A percentile compares a stretch with the other conserved stretches of the same genome.
Conservation (phyloP, 768 basidiomycete genomes). For the Rhodosporidiobolus odoratus region DNA sequence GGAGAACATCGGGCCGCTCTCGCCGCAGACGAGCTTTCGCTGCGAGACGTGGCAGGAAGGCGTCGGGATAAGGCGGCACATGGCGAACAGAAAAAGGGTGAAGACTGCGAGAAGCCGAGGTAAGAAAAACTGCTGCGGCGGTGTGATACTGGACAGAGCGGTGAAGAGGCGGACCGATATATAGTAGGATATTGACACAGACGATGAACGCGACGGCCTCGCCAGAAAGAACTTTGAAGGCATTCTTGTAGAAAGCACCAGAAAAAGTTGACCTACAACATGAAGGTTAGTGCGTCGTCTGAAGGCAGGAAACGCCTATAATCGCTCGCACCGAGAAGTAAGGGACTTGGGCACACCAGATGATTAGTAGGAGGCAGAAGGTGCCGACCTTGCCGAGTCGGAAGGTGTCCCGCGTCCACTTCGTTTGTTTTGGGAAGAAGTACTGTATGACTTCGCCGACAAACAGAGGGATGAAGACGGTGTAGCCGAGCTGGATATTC, state of each 20-base stretch:
- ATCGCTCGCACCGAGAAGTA: too few relatives aligned
- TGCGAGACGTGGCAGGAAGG: background rate
- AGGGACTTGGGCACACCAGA: conserved; percentile 36
- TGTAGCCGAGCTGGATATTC: conserved; percentile 39
- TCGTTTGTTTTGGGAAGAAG: conserved; percentile 39
- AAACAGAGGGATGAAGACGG: conserved; percentile 44
- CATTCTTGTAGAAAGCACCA: conserved; percentile 39
- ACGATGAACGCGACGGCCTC: conserved; percentile 28
- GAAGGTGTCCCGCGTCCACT: conserved; percentile 35
- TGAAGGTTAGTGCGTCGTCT: background rate
- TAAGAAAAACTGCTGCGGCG: too few relatives aligned
- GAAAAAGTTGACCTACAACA: conserved; percentile 38
- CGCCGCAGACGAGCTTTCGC: background rate
- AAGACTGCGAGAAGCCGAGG: background rate
- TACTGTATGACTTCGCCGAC: conserved; percentile 44
- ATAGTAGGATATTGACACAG: conserved; percentile 8
- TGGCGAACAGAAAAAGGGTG: conserved; percentile 11
- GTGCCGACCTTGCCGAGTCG: conserved; percentile 41
- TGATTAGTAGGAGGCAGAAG: conserved; percentile 42
- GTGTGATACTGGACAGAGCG: too few relatives aligned
- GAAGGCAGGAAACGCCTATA: too few relatives aligned
- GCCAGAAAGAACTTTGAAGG: conserved; percentile 40
- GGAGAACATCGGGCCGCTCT: conserved; percentile 6
- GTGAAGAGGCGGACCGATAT: background rate
- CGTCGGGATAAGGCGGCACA: conserved; percentile 17